phyloP scores from a whole-genome alignment of 805 yeast genomes.

The Candida suzukii region DNA sequence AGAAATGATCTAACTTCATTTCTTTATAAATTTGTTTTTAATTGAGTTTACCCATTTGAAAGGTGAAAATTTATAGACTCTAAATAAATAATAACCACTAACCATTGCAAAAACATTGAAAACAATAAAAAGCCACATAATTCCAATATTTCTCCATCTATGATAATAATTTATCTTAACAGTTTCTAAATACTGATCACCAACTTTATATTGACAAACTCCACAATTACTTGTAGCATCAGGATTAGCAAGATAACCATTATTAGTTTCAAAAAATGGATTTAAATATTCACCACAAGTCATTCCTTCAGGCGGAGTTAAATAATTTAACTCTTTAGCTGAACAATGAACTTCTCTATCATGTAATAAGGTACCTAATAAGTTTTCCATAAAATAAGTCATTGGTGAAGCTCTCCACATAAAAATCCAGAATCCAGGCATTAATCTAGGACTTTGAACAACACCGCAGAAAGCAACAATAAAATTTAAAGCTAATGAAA shows the following conservation, averaged over 20 bases:
- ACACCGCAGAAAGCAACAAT: slow-evolving; percentile 65
- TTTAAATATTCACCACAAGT: slow-evolving; percentile 57
- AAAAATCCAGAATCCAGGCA: slow-evolving; percentile 83
- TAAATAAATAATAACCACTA: slow-evolving; percentile 24
- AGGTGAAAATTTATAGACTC: slow-evolving; percentile 17
- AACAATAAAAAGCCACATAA: slow-evolving; percentile 44
- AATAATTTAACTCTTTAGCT: slow-evolving; percentile 38
- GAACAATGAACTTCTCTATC: slow-evolving; percentile 44
- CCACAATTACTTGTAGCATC: slow-evolving; percentile 40
- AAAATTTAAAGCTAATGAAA: slow-evolving; percentile 49
- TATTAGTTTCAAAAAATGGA: slow-evolving; percentile 25
- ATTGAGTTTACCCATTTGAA: no score
- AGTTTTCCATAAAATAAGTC: slow-evolving; percentile 57
- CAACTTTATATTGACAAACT: slow-evolving; percentile 38
- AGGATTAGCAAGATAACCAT: slow-evolving; percentile 56
- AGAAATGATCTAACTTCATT: no score
- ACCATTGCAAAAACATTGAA: slow-evolving; percentile 42
- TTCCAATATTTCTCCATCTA: slow-evolving; percentile 64
- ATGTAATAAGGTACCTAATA: slow-evolving; percentile 43
- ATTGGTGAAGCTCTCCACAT: slow-evolving; percentile 72
- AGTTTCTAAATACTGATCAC: slow-evolving; percentile 38
- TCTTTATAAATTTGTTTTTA: no score
- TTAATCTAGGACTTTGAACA: slow-evolving; percentile 43
- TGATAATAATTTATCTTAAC: slow-evolving; percentile 36
- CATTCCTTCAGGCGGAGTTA: slow-evolving; percentile 49